Conservation (phyloP, 75 land plant species). For the Chamaecyparis obtusa region DNA sequence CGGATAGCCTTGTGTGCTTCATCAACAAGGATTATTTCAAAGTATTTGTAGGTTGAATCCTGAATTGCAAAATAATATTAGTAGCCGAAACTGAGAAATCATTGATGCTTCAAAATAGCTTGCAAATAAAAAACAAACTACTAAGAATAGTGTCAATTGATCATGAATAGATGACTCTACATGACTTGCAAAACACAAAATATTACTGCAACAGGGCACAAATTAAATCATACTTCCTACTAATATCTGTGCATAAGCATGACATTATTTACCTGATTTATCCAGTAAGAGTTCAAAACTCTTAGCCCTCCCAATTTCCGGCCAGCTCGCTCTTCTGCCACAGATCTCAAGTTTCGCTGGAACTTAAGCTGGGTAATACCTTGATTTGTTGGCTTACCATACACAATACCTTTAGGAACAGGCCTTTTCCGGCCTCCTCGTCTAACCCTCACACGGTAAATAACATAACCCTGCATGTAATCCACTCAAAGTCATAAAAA, state of each 20-base stretch:
- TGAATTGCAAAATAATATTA: constrained; percentile 1
- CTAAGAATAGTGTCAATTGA: neutral
- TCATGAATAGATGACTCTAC: no score
- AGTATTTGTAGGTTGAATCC: constrained; percentile 52
- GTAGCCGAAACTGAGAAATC: neutral
- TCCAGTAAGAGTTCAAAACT: constrained; percentile 55
- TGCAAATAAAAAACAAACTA: neutral
- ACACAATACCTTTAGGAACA: constrained; percentile 89
- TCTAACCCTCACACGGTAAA: constrained; percentile 81
- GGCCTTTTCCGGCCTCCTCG: constrained; percentile 91
- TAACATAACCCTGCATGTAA: constrained; percentile 69
- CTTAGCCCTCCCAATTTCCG: constrained; percentile 43
- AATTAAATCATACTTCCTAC: neutral
- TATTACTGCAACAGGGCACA: no score
- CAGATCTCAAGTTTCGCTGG: constrained; percentile 39
- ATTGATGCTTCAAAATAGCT: neutral
- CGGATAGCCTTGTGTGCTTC: constrained; percentile 45
- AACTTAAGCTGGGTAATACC: constrained; percentile 59
- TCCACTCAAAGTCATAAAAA: constrained; percentile 16
- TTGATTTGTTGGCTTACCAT: constrained; percentile 34
- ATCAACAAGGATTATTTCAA: constrained; percentile 45
- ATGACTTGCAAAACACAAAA: no score
- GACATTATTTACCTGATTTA: constrained; percentile 18
- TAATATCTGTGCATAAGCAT: neutral
- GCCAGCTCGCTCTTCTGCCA: constrained; percentile 54